phyloP scores from a whole-genome alignment of 441 rosid genomes.

The Erodium moschatum region DNA sequence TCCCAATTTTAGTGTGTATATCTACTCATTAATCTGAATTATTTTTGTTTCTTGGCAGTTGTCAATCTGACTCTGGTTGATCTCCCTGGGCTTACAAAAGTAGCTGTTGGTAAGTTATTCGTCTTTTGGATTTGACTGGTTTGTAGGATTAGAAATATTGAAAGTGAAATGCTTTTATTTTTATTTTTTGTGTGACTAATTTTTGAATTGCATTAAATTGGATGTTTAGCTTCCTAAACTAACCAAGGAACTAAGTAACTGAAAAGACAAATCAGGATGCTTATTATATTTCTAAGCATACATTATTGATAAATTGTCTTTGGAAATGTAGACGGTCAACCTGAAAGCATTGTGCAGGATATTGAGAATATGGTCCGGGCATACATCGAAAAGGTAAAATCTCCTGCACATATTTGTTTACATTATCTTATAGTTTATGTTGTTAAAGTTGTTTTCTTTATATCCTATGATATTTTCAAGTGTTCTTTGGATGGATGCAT shows the following conservation, averaged over 20 bases:
- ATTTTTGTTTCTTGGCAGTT: constrained; percentile 42
- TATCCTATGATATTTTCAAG: background rate
- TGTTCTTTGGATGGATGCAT: background rate
- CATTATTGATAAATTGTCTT: constrained; percentile 25
- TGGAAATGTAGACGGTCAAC: constrained; percentile 68
- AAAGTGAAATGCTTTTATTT: background rate
- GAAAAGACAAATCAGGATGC: background rate
- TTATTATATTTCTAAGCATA: constrained; percentile 11
- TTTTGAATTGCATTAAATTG: background rate
- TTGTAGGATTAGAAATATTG: background rate
- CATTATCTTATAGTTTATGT: too few relatives aligned
- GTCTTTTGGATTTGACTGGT: background rate
- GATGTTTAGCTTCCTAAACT: background rate
- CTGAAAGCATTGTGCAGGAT: constrained; percentile 76
- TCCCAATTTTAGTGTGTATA: background rate
- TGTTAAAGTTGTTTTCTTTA: background rate
- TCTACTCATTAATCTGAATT: background rate
- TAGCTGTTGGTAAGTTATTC: constrained; percentile 76
- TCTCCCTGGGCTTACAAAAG: constrained; percentile 99
- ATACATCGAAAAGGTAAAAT: constrained; percentile 74
- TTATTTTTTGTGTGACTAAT: background rate
- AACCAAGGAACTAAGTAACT: background rate
- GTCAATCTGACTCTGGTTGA: constrained; percentile 94
- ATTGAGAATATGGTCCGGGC: constrained; percentile 96
- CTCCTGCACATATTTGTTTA: background rate